These are phyloP conservation scores for Syzygium aromaticum DNA, from an alignment of 345 rosid genomes.

Conservation along the genomic window DNA sequence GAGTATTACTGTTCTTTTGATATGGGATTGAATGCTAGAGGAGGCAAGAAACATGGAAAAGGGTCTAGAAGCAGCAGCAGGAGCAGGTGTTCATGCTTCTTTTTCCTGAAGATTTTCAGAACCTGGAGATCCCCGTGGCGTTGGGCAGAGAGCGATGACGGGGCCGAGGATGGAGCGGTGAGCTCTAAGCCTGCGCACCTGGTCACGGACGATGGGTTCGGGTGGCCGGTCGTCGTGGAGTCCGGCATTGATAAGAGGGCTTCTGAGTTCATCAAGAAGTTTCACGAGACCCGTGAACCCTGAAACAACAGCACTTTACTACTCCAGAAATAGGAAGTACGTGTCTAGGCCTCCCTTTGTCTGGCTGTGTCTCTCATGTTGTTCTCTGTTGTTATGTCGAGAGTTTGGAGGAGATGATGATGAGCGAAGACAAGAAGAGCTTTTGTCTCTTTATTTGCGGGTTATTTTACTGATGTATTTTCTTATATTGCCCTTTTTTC, in stretches of 20 bases:
- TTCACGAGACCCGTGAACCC: constrained; percentile 20
- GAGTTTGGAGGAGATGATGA: background rate
- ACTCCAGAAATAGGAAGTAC: background rate
- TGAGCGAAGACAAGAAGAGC: background rate
- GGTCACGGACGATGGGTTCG: constrained; percentile 2
- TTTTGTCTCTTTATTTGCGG: background rate
- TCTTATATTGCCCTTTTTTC: background rate
- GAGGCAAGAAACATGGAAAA: background rate
- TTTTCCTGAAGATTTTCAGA: constrained; percentile 25
- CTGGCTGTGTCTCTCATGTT: background rate
- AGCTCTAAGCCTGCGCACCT: background rate
- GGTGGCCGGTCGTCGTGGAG: constrained; percentile 11
- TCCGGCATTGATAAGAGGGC: constrained; percentile 25
- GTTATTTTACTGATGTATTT: background rate
- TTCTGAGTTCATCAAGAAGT: constrained; percentile 28
- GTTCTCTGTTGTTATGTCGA: background rate
- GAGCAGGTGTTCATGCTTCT: constrained; percentile 1
- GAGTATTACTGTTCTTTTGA: background rate
- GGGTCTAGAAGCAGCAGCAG: background rate
- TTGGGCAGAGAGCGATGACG: constrained; percentile 12
- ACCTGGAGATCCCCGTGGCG: constrained; percentile 14
- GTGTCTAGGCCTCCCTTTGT: background rate
- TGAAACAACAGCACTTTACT: background rate
- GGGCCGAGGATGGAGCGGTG: constrained; percentile 13
- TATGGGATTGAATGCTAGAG: background rate